Base-by-base conservation (phyloP, 2,329 filamentous ascomycete genomes). In the Fusarium proliferatum region DNA sequence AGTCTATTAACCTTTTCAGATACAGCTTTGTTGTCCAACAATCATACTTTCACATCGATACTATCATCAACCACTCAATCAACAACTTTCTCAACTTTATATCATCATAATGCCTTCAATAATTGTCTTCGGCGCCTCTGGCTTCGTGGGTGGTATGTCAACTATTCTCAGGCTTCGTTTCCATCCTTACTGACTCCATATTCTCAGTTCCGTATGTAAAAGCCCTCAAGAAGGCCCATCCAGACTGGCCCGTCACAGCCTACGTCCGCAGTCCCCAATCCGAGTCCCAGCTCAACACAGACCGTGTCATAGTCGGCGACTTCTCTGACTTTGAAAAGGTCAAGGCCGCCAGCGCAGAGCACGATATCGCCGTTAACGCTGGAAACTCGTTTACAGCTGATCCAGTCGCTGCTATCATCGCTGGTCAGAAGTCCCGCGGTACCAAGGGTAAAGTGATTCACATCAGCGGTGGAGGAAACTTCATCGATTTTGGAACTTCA, bases 121-220 rank as follows among this genome's bases (percentile, higher is more conserved):
- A 15, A 63, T 68, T 11, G 12, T 68, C 2, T 68, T 68, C 6
- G 65, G 65, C 1, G 65, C 65, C 33, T 68, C 64, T n/a, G 65
- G 65, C 16, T 68, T 68, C 26, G 48, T 68, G 0, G 65, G 65
- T 6, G 65, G 65, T 68, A 68, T 2, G 48, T n/a, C 3, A 21
- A n/a, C 7, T 1, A 6, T 10, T 3, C 10, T 13, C n/a, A 4
- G 23, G 1, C 1, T 9, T 8, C 2, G 26, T 8, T 1, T 1
- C 6, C 12, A 11, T 9, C 4, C 2, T 1, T 6, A 11, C 16
- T 68, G 1, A 62, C 21, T 8, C 1, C 5, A 15, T 8, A 17
- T 30, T 1, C 11, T 9, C 28, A 45, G 65, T 13, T 12, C 48
- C 65, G 38, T 68, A 68, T 13, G 41, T 30, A 38, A 43, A 38